phyloP scores from a whole-genome alignment of 305 asterid species.

The Withania somnifera region DNA sequence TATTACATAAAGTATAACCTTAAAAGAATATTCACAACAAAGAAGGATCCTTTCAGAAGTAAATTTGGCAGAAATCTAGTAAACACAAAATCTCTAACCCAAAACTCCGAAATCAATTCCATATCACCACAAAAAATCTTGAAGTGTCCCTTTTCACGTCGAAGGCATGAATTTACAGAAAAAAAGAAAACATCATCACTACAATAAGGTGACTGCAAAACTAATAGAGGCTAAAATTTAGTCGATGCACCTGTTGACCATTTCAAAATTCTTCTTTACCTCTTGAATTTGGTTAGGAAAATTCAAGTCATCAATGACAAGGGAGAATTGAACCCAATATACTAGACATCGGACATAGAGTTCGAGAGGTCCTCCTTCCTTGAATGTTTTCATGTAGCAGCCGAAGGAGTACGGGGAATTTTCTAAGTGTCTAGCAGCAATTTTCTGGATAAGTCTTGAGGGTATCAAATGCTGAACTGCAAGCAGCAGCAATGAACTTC shows the following conservation, averaged over 20 bases:
- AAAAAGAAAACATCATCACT: background rate
- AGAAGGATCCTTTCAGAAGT: background rate
- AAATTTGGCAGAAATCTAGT: background rate
- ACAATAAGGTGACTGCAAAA: background rate
- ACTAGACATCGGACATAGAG: constrained; percentile 86
- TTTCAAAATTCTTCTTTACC: constrained; percentile 28
- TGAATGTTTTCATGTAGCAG: constrained; percentile 54
- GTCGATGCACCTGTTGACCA: background rate
- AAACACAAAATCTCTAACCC: background rate
- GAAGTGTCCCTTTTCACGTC: background rate
- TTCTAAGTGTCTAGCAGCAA: constrained; percentile 73
- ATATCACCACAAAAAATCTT: background rate
- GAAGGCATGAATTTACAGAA: background rate
- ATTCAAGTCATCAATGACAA: constrained; percentile 94
- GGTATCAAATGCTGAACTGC: constrained; percentile 71
- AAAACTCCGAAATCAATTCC: background rate
- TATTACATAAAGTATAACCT: background rate
- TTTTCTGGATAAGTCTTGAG: constrained; percentile 79
- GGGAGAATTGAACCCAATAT: constrained; percentile 80
- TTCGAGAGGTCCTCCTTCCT: constrained; percentile 55
- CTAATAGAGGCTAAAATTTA: background rate
- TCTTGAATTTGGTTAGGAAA: constrained; percentile 70
- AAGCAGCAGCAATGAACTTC: constrained; percentile 70
- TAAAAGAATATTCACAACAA: background rate
- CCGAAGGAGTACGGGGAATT: constrained; percentile 59